Percentiles rank a stretch among this genome's conserved stretches.
Conservation (phyloP, 139 green algal species). For the Tetraselmis striata region DNA sequence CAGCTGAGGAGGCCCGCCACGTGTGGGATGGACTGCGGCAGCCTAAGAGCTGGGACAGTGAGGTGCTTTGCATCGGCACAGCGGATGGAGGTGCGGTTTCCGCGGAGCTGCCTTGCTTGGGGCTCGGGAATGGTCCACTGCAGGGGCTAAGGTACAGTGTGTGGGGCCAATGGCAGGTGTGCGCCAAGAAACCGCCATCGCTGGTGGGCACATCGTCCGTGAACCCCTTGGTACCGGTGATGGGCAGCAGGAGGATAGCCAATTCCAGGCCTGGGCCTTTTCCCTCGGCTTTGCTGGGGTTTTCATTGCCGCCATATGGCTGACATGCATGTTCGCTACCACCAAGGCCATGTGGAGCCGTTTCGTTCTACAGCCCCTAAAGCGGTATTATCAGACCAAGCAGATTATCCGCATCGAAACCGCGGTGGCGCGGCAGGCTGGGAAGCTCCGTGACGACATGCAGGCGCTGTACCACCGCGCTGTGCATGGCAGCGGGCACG, state of each 20-base stretch:
- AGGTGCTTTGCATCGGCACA: not conserved
- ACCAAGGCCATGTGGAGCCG: not conserved
- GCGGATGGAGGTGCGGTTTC: not conserved
- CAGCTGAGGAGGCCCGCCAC: not conserved
- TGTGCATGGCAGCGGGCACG: not conserved
- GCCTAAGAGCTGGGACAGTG: not conserved
- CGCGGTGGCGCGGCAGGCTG: not conserved
- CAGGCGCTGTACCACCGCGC: not conserved
- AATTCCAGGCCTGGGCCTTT: not conserved
- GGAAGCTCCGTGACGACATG: not conserved
- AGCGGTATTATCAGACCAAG: not conserved
- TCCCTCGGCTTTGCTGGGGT: not conserved
- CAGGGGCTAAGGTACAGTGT: too few species aligned
- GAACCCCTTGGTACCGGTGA: too few species aligned
- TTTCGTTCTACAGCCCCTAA: not conserved
- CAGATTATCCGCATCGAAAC: not conserved
- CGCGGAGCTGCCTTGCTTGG: too few species aligned
- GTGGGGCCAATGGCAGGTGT: too few species aligned
- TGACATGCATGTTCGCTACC: not conserved
- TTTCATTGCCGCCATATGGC: not conserved
- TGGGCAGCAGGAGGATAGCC: too few species aligned
- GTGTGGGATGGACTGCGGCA: not conserved
- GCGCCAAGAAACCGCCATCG: not conserved
- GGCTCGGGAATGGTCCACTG: too few species aligned
- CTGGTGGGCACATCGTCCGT: not conserved